These are phyloP conservation scores for Lecanosticta acicola DNA, from an alignment of 2,329 filamentous ascomycete species.

Conservation along the genomic window DNA sequence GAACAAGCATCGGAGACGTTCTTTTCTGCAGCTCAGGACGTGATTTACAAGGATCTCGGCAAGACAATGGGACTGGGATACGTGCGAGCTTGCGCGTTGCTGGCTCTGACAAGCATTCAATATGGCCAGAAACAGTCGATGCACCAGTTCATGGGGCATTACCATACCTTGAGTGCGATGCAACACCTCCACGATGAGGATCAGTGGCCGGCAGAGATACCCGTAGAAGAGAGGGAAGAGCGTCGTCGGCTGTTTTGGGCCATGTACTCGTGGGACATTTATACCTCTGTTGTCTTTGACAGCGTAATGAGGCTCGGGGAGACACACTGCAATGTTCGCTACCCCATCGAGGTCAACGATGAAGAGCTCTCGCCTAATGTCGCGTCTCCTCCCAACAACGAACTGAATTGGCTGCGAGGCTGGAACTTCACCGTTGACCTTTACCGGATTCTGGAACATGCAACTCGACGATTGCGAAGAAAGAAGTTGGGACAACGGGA, in stretches of 20 bases:
- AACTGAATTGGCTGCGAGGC: constrained; percentile 46
- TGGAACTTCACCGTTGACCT: constrained; percentile 56
- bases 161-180: constrained; percentile 46
- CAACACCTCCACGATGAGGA: constrained; percentile 50
- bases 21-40: constrained; percentile 40
- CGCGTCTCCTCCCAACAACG: constrained; percentile 17
- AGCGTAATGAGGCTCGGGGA: constrained; percentile 44
- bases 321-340: constrained; percentile 43
- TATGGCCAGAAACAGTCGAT: constrained; percentile 46
- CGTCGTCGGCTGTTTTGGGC: constrained; percentile 51
- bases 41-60: constrained; percentile 36
- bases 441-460: constrained; percentile 53
- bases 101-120: constrained; percentile 50
- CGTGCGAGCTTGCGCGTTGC: constrained; percentile 44
- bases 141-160: constrained; percentile 48
- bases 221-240: constrained; percentile 45
- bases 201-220: constrained; percentile 46
- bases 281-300: constrained; percentile 50
- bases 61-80: constrained; percentile 35
- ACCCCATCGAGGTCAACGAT: constrained; percentile 46
- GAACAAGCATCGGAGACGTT: constrained; percentile 40
- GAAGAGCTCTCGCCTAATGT: constrained; percentile 37
- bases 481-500: constrained; percentile 17
- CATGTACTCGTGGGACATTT: constrained; percentile 54
- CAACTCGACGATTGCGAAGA: constrained; percentile 28